These are phyloP conservation scores for Fusarium haematococcum DNA, from an alignment of 2,329 filamentous ascomycete species.

Conservation along the genomic window DNA sequence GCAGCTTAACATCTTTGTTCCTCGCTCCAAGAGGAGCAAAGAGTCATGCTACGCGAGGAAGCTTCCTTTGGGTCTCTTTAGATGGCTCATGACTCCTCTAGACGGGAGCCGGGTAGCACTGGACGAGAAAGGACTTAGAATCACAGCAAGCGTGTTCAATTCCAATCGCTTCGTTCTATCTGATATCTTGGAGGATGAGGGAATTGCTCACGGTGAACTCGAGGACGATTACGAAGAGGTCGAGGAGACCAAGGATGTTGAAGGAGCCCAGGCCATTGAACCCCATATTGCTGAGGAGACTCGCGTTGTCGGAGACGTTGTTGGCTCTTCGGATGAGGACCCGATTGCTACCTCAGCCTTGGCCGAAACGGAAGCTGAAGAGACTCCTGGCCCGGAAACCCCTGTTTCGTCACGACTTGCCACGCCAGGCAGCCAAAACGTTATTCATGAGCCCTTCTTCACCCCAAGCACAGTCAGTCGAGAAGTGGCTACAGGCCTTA, in stretches of 20 bases:
- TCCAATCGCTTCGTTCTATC: not conserved
- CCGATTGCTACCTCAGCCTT: not conserved
- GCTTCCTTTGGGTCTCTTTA: conserved; percentile 3
- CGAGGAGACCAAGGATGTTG: not conserved
- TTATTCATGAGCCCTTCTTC: no score
- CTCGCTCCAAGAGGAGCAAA: not conserved
- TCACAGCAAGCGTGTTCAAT: not conserved
- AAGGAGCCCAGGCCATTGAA: not conserved
- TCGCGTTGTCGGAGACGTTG: not conserved
- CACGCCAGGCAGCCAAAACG: not conserved
- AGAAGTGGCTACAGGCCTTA: not conserved
- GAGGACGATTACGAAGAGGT: not conserved
- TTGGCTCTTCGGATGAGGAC: not conserved
- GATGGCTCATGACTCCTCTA: conserved; percentile 1
- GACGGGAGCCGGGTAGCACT: not conserved
- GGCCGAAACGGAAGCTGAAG: not conserved
- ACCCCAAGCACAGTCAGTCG: not conserved
- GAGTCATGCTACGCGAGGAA: conserved; percentile 12
- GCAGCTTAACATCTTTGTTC: not conserved
- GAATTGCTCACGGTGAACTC: not conserved
- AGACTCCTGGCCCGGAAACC: not conserved
- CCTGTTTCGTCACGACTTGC: not conserved
- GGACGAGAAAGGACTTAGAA: not conserved
- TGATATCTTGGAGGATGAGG: conserved; percentile 1
- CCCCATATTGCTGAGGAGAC: not conserved